Conservation (phyloP, 805 yeast species). For the Kazachstania martiniae region DNA sequence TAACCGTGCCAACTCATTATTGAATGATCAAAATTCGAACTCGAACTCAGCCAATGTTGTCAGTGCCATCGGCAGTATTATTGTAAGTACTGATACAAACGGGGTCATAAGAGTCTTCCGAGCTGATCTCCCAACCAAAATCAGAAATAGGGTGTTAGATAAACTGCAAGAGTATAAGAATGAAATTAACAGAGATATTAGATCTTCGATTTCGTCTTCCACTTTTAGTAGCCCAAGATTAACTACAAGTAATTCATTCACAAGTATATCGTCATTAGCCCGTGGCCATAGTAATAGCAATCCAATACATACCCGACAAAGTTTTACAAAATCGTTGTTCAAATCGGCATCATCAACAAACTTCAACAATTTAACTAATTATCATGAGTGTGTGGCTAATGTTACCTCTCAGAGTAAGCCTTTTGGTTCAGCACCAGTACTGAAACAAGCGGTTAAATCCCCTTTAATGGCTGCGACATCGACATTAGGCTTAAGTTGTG, state of each 20-base stretch:
- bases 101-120: conserved; percentile 73
- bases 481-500: conserved; percentile 5
- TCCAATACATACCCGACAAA: too few species aligned
- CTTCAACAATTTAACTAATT: not conserved
- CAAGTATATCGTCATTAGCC: too few species aligned
- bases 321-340: not conserved
- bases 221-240: not conserved
- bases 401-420: too few species aligned
- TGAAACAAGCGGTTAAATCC: too few species aligned
- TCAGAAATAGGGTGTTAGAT: conserved; percentile 29
- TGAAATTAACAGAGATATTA: conserved; percentile 1
- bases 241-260: too few species aligned
- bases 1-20: too few species aligned
- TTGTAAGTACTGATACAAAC: conserved; percentile 64
- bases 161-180: conserved; percentile 9
- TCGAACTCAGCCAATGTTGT: conserved; percentile 14
- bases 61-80: conserved; percentile 35
- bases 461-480: not conserved
- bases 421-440: too few species aligned
- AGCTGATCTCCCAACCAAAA: conserved; percentile 55
- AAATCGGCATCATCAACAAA: conserved; percentile 1
- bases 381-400: too few species aligned
- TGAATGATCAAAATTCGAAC: not conserved
- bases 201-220: not conserved
- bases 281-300: too few species aligned